These are phyloP conservation scores for Exserohilum rostratum DNA, from an alignment of 2,329 filamentous ascomycete genomes.

Conservation along the genomic window DNA sequence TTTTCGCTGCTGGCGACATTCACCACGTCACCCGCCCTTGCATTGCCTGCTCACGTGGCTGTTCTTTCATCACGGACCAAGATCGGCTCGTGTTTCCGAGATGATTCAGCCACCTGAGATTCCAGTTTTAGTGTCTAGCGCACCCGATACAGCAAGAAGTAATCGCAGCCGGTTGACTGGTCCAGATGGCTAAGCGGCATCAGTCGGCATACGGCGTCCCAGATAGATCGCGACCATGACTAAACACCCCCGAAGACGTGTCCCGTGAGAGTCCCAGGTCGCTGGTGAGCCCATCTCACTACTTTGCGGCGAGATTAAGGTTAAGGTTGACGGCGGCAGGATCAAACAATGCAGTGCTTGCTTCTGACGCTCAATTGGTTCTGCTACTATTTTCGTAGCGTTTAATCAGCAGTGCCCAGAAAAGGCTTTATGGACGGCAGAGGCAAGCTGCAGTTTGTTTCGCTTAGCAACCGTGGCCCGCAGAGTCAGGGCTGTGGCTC, in stretches of 20 bases:
- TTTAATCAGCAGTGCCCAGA: conserved; percentile 37
- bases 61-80: conserved; percentile 16
- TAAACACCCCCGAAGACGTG: conserved; percentile 1
- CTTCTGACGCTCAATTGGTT: conserved; percentile 14
- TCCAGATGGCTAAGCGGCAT: conserved; percentile 8
- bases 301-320: conserved; percentile 25
- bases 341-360: conserved; percentile 21
- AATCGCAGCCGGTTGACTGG: conserved; percentile 5
- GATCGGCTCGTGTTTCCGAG: conserved; percentile 11
- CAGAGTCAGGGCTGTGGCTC: conserved; percentile 16
- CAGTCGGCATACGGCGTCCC: conserved; percentile 7
- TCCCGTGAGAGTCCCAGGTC: background rate
- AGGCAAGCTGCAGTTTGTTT: conserved; percentile 17
- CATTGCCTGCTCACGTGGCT: conserved; percentile 13
- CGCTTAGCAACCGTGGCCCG: conserved; percentile 19
- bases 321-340: conserved; percentile 25
- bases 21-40: background rate
- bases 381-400: conserved; percentile 34
- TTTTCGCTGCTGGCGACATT: background rate
- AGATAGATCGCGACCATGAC: conserved; percentile 1
- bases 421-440: conserved; percentile 21
- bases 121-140: conserved; percentile 11
- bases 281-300: conserved; percentile 18
- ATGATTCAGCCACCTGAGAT: conserved; percentile 27
- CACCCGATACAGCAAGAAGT: conserved; percentile 24